These are phyloP conservation scores for Cymbopogon flexuosus DNA, from an alignment of 202 grass and related monocot genomes.

Conservation along the genomic window DNA sequence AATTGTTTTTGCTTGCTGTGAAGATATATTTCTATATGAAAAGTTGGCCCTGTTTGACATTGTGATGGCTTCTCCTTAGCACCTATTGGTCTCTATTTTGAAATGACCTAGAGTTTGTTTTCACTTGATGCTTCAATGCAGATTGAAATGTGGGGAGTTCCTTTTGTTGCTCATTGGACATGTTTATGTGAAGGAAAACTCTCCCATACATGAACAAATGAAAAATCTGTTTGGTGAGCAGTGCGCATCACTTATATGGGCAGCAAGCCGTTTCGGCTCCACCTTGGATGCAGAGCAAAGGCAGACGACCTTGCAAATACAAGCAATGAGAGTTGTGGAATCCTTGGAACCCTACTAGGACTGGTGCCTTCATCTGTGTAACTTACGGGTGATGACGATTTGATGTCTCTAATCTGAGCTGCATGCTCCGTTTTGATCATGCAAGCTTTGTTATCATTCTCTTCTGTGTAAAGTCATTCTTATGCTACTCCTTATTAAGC, in stretches of 20 bases:
- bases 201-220: slow-evolving; percentile 81
- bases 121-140: slow-evolving; percentile 26
- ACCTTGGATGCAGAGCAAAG: slow-evolving; percentile 78
- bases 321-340: slow-evolving; percentile 85
- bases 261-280: slow-evolving; percentile 93
- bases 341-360: slow-evolving; percentile 67
- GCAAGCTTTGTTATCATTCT: not conserved
- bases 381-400: not conserved
- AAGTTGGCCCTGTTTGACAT: not conserved
- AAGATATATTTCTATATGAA: not conserved
- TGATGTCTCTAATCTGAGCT: not conserved
- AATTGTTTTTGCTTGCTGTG: not conserved
- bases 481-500: slow-evolving; percentile 2
- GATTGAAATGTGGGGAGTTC: slow-evolving; percentile 96
- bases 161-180: slow-evolving; percentile 79
- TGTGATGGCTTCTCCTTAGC: not conserved
- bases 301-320: slow-evolving; percentile 83
- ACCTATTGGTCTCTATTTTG: not conserved
- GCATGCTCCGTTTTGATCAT: not conserved
- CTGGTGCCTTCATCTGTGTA: not conserved
- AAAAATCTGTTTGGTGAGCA: slow-evolving; percentile 66
- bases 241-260: slow-evolving; percentile 86
- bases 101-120: slow-evolving; percentile 9
- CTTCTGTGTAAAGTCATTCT: slow-evolving; percentile 36
- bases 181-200: slow-evolving; percentile 76